These are phyloP conservation scores for Saturnispora galanensis DNA, from an alignment of 805 yeast species.

Conservation along the genomic window DNA sequence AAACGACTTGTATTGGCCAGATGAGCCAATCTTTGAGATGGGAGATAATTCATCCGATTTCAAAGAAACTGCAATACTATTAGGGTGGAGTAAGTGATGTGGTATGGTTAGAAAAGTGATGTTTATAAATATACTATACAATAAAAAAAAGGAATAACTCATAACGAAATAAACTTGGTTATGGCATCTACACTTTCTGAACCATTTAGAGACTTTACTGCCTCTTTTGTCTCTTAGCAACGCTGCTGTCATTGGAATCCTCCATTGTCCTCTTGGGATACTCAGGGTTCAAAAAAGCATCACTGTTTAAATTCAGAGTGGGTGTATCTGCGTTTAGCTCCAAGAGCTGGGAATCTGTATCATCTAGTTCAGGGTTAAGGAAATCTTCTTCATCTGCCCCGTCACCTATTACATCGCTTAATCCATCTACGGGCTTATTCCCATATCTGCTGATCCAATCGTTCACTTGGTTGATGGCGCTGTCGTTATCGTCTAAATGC, in stretches of 20 bases:
- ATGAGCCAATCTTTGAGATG: constrained; percentile 9
- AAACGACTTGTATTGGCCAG: constrained; percentile 16
- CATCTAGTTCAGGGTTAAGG: too few species aligned
- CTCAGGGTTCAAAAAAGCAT: constrained; percentile 5
- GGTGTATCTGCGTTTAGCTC: constrained; percentile 10
- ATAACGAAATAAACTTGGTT: not conserved
- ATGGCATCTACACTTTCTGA: not conserved
- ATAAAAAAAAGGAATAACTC: not conserved
- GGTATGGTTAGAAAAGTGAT: not conserved
- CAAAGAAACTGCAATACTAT: constrained; percentile 11
- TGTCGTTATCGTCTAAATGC: constrained; percentile 39
- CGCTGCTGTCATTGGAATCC: too few species aligned
- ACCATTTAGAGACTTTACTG: not conserved
- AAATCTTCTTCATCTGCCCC: constrained; percentile 1
- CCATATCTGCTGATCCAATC: constrained; percentile 36
- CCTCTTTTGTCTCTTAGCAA: not conserved
- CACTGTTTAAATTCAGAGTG: constrained; percentile 8
- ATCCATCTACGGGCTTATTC: not conserved
- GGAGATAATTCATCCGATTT: constrained; percentile 13
- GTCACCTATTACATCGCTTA: constrained; percentile 1
- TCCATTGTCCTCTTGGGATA: too few species aligned
- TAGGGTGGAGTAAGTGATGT: not conserved
- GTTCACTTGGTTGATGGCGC: constrained; percentile 44
- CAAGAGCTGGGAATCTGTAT: not conserved
- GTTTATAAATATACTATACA: not conserved